Conservation (phyloP, 2,329 filamentous ascomycete species). For the Diplocarpon rosae region DNA sequence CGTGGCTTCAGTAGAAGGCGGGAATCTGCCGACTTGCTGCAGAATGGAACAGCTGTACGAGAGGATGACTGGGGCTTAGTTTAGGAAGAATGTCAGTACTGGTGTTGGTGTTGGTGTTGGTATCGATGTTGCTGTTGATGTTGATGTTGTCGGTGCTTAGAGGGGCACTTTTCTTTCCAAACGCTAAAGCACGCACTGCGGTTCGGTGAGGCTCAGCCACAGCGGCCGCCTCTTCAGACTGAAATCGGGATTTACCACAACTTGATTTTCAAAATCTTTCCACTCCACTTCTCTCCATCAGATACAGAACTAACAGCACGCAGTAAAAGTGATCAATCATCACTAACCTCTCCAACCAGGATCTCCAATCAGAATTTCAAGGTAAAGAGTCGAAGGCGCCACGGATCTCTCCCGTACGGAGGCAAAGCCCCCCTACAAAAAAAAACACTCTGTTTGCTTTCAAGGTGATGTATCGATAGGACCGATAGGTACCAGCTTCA, state of each 20-base stretch:
- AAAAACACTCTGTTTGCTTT: not conserved
- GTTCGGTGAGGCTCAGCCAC: conserved; percentile 1
- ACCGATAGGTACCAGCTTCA: not conserved
- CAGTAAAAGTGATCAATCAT: not conserved
- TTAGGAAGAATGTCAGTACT: conserved; percentile 1
- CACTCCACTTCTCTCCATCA: too few species aligned
- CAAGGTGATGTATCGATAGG: not conserved
- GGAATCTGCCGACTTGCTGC: conserved; percentile 1
- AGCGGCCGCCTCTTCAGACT: not conserved
- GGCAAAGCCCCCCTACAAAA: not conserved
- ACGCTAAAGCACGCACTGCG: conserved; percentile 3
- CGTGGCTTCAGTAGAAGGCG: conserved; percentile 14
- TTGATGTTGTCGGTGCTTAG: too few species aligned
- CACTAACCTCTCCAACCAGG: not conserved
- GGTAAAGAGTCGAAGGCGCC: not conserved
- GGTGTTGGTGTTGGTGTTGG: too few species aligned
- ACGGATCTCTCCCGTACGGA: not conserved
- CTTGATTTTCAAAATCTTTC: too few species aligned
- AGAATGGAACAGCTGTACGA: conserved; percentile 3
- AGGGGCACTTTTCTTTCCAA: not conserved
- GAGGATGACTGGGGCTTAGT: not conserved
- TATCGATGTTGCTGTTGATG: too few species aligned
- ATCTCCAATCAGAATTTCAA: not conserved
- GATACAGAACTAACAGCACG: too few species aligned
- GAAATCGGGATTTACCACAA: too few species aligned